phyloP scores from a whole-genome alignment of 352 stramenopile genomes.

The Phytophthora megakarya region DNA sequence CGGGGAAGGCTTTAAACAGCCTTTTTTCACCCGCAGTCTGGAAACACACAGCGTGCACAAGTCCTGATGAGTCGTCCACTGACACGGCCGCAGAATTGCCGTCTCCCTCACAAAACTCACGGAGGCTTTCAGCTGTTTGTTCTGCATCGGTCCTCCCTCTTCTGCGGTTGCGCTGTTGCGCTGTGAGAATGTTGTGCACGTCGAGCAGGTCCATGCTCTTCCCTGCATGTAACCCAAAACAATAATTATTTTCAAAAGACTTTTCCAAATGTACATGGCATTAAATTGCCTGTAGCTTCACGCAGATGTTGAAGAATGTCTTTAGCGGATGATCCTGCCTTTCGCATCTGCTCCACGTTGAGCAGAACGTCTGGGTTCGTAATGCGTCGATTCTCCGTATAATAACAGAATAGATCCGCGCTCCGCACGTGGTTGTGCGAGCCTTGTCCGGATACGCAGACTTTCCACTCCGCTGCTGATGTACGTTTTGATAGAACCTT shows the following conservation, averaged over 20 bases:
- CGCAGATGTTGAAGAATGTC: constrained; percentile 11
- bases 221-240: no score
- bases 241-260: no score
- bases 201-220: constrained; percentile 14
- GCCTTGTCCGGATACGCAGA: not conserved
- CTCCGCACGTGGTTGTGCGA: not conserved
- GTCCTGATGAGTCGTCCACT: constrained; percentile 8
- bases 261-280: not conserved
- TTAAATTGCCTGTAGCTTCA: constrained; percentile 10
- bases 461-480: not conserved
- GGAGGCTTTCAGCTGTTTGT: not conserved
- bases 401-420: not conserved
- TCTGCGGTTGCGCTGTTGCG: not conserved
- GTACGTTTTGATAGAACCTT: not conserved
- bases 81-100: constrained; percentile 6
- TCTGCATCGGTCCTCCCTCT: constrained; percentile 7
- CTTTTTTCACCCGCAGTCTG: constrained; percentile 11
- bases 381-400: constrained; percentile 8
- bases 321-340: constrained; percentile 7
- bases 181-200: constrained; percentile 12
- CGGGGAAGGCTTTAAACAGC: constrained; percentile 25
- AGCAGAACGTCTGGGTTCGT: constrained; percentile 2
- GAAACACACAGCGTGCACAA: constrained; percentile 16
- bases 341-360: not conserved
- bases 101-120: constrained; percentile 16